A percentile compares a stretch with the other conserved stretches of the same genome.
These are phyloP conservation scores for Solanum pinnatisectum DNA, from an alignment of 257 asterid species.

Conservation along the genomic window DNA sequence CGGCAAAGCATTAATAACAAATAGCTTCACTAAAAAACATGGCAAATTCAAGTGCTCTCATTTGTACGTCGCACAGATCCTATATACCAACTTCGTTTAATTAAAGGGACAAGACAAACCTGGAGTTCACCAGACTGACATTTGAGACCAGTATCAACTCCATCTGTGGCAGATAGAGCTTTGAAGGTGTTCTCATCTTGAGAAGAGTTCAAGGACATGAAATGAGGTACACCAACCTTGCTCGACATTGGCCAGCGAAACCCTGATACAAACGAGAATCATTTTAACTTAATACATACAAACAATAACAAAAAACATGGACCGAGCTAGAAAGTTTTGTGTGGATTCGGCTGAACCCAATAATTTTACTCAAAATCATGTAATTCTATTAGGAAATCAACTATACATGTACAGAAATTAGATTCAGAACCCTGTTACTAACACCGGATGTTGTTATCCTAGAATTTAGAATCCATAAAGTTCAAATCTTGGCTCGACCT, in stretches of 20 bases:
- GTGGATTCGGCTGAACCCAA: background rate
- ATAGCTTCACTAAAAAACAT: background rate
- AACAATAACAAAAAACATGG: background rate
- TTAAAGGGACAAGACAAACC: conserved; percentile 1
- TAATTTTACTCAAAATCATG: background rate
- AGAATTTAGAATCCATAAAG: background rate
- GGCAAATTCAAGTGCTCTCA: background rate
- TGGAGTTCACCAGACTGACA: conserved; percentile 16
- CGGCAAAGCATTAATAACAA: background rate
- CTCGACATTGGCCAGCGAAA: conserved; percentile 34
- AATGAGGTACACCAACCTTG: conserved; percentile 44
- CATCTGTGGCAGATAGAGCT: conserved; percentile 12
- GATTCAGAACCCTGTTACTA: background rate
- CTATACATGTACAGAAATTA: background rate
- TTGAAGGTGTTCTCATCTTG: conserved; percentile 35
- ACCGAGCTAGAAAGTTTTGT: background rate
- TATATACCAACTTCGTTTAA: background rate
- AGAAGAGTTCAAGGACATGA: conserved; percentile 33
- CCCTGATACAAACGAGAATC: conserved; percentile 27
- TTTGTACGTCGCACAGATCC: background rate
- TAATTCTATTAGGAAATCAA: background rate
- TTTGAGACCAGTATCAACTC: conserved; percentile 14
- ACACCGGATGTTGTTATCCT: background rate
- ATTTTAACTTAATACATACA: conserved; percentile 6
- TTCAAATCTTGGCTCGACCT: background rate